Base-by-base conservation (phyloP, 441 rosid species). In the Euphorbia corollata region DNA sequence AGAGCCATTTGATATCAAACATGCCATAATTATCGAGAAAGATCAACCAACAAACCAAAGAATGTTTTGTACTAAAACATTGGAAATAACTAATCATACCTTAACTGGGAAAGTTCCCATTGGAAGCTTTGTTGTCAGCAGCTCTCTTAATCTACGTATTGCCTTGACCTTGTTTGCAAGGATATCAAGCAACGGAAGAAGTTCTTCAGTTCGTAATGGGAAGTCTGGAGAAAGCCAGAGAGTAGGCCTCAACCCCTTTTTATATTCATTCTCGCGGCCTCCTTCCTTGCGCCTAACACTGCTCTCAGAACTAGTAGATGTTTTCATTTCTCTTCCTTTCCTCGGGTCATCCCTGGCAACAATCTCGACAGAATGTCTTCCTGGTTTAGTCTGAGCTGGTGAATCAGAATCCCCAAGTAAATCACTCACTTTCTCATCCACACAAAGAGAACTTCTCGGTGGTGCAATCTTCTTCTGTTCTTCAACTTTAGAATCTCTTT, bases 151-250 rank as follows among this genome's bases (percentile, higher is more conserved):
- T 15, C 99, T 95, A 60, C 99, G 97, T 63, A 93, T 89, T 4
- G 97, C 99, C 76, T 93, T 93, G 63, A 93, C 99, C 80, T 93
- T 93, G 84, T 85, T 93, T 30, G 99, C 99, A 20, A 93, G 90
- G 79, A 93, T 93, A 78, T 91, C 99, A 32, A 93, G 97, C 85
- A 93, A 74, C 12, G 99, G 99, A 74, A 93, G 85, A 50, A 93
- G 85, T 77, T 93, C 99, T 72, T 91, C 96, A 0, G 95, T 93
- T 80, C 85, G 90, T 64, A 93, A 76, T 0, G 99, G 96, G 60
- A 93, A 93, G 79, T 74, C 78, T 13, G 90, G 83, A 59, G 96
- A 87, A 69, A 93, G 91, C 99, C 97, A 93, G 2, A 93, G 87
- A 71, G 82, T 84, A 63, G 97, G 99, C 82, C 96, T 85, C 77